A percentile compares a stretch with the other conserved stretches of the same genome.
Conservation (phyloP, 2,329 filamentous ascomycete species). For the Exutisphaerella laricina region DNA sequence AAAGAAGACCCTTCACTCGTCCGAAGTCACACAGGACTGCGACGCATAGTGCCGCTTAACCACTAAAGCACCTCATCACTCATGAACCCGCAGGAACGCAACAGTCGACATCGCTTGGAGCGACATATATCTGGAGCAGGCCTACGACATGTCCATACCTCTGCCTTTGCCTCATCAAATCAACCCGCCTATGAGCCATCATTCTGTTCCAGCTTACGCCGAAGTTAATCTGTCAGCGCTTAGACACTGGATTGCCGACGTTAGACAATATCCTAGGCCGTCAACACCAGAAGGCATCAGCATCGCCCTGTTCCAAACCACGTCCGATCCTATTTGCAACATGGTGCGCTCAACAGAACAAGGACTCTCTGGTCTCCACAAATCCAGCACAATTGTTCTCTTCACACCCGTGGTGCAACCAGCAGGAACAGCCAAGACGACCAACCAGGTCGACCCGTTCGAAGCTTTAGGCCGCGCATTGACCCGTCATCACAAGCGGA, state of each 20-base stretch:
- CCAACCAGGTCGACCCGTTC: conserved; percentile 59
- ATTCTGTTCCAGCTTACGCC: background rate
- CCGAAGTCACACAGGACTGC: conserved; percentile 13
- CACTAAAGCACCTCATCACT: conserved; percentile 6
- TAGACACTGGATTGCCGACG: background rate
- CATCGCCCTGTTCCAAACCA: too few relatives aligned
- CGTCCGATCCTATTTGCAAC: too few relatives aligned
- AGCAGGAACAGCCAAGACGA: conserved; percentile 32
- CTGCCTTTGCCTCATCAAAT: background rate
- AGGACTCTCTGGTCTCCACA: conserved; percentile 25
- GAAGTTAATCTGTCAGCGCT: background rate
- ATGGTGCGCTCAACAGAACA: conserved; percentile 17
- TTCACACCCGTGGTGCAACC: conserved; percentile 39
- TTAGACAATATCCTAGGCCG: background rate
- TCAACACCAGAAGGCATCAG: conserved; percentile 3
- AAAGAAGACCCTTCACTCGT: conserved; percentile 15
- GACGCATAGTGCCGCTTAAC: conserved; percentile 20
- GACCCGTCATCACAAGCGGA: conserved; percentile 52
- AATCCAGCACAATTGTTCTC: conserved; percentile 39
- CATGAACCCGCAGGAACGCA: conserved; percentile 13
- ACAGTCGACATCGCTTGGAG: background rate
- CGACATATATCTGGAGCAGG: background rate
- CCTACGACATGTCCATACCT: background rate
- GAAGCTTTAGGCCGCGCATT: conserved; percentile 63
- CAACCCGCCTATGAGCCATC: conserved; percentile 2